Percentiles rank a stretch among this genome's conserved stretches.
Evolutionary conservation across 2,329 filamentous ascomycete species (phyloP).

Genomic region (Stachybotrys echinatus): DNA sequence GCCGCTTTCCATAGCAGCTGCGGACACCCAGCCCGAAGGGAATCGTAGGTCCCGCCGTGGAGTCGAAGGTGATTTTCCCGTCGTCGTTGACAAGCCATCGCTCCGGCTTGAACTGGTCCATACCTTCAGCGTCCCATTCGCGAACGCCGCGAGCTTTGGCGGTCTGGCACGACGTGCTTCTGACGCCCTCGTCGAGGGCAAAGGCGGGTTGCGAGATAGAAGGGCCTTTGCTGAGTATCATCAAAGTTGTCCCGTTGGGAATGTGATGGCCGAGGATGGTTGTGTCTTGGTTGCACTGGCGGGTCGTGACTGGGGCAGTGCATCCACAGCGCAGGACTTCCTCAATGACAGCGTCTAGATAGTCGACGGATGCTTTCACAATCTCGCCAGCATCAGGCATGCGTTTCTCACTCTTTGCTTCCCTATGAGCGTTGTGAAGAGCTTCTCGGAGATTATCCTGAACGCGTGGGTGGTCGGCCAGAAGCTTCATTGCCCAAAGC

Average conservation of each 20-base stretch:
- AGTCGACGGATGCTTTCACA: slow-evolving; percentile 11
- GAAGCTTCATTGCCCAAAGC: slow-evolving; percentile 13
- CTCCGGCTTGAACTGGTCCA: slow-evolving; percentile 6
- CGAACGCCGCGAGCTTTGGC: background rate
- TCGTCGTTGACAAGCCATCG: slow-evolving; percentile 6
- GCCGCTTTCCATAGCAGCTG: slow-evolving; percentile 27
- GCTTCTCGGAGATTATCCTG: slow-evolving; percentile 13
- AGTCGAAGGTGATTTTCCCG: slow-evolving; percentile 15
- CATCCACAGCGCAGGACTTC: slow-evolving; percentile 22
- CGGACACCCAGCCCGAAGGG: slow-evolving; percentile 28
- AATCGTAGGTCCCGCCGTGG: slow-evolving; percentile 22
- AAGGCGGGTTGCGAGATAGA: background rate
- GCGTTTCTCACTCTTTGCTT: slow-evolving; percentile 9
- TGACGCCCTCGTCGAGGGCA: slow-evolving; percentile 6
- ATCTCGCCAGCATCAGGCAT: slow-evolving; percentile 20
- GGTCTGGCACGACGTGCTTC: slow-evolving; percentile 1
- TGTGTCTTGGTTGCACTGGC: slow-evolving; percentile 17
- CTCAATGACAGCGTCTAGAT: slow-evolving; percentile 25
- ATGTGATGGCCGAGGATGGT: slow-evolving; percentile 18
- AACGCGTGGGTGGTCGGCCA: slow-evolving; percentile 7
- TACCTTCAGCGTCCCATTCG: slow-evolving; percentile 1
- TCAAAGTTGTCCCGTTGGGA: slow-evolving; percentile 19
- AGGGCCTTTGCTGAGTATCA: slow-evolving; percentile 9
- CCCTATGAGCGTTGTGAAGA: slow-evolving; percentile 9
- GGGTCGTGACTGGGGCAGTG: slow-evolving; percentile 16